A percentile compares a stretch with the other conserved stretches of the same genome.
Conservation (phyloP, 306 rosid species). For the Castanea mollissima region DNA sequence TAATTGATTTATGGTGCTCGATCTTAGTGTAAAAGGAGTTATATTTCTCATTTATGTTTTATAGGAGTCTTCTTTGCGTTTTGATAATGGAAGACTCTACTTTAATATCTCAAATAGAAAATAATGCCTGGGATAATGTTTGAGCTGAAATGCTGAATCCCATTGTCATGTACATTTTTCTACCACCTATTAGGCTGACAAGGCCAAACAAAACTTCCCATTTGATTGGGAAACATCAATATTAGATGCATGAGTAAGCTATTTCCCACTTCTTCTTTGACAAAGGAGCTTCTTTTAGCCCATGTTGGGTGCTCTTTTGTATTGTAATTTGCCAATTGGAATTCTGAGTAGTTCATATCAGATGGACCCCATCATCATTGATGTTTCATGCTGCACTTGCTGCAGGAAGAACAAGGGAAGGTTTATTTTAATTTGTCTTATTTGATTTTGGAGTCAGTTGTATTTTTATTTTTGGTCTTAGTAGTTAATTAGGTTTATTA, state of each 20-base stretch:
- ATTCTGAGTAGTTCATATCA: background rate
- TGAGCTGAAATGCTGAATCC: background rate
- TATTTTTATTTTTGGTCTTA: too few species aligned
- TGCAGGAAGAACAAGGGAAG: background rate
- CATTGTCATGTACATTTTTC: background rate
- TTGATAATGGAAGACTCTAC: background rate
- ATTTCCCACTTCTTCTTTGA: background rate
- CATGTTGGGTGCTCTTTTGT: background rate
- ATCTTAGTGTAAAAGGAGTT: background rate
- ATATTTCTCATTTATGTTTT: background rate
- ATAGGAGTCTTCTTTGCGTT: background rate
- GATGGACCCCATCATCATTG: background rate
- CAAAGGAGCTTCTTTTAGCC: background rate
- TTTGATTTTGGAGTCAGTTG: background rate
- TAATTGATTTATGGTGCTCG: background rate
- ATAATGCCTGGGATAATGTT: background rate
- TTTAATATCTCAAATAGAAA: background rate
- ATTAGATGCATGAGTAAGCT: background rate
- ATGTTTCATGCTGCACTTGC: background rate
- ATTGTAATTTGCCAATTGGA: background rate
- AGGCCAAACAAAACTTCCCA: background rate
- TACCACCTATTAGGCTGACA: background rate
- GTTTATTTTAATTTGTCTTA: too few species aligned
- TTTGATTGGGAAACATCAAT: background rate
- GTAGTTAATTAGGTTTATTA: too few species aligned